Evolutionary conservation across 1,139 yeast species (phyloP).

Genomic region (Kurtzmaniella natalensis): DNA sequence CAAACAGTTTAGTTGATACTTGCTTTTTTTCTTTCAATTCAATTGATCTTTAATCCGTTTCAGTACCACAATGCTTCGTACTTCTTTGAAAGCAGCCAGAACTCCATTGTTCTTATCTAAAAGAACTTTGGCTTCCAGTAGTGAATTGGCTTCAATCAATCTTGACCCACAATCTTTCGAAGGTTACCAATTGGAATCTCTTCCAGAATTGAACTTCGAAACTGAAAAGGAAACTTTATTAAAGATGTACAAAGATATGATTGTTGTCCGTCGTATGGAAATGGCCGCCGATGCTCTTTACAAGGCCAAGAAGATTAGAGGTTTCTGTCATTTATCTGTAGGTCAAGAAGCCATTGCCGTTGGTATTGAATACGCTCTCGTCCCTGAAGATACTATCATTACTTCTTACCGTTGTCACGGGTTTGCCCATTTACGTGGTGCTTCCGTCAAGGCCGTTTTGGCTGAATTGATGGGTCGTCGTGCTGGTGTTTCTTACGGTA

Average conservation of each 20-base stretch:
- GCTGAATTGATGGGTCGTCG: constrained; percentile 98
- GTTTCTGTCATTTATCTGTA: constrained; percentile 97
- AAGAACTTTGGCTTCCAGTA: constrained; percentile 33
- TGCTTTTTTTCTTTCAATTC: too few species aligned
- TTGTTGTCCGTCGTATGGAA: constrained; percentile 92
- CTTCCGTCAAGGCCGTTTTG: constrained; percentile 81
- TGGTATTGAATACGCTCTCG: constrained; percentile 94
- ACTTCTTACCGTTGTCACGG: constrained; percentile 99
- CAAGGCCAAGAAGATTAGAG: constrained; percentile 97
- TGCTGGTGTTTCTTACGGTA: constrained; percentile 92
- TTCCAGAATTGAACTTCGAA: constrained; percentile 66
- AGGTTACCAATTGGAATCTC: constrained; percentile 73
- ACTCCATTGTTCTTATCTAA: constrained; percentile 13
- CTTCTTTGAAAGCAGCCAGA: constrained; percentile 4
- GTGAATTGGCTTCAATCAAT: constrained; percentile 45
- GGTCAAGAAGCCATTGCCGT: constrained; percentile 99
- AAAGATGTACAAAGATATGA: constrained; percentile 96
- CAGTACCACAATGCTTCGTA: constrained; percentile 8
- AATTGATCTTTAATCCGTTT: too few species aligned
- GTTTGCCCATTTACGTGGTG: constrained; percentile 93
- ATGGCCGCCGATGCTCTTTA: constrained; percentile 98
- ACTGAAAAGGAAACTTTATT: constrained; percentile 76
- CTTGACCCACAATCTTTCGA: constrained; percentile 82
- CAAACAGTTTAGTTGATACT: too few species aligned
- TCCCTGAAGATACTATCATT: constrained; percentile 78